These are phyloP conservation scores for Magnusiomyces starmeri DNA, from an alignment of 1,139 yeast species.

Conservation along the genomic window DNA sequence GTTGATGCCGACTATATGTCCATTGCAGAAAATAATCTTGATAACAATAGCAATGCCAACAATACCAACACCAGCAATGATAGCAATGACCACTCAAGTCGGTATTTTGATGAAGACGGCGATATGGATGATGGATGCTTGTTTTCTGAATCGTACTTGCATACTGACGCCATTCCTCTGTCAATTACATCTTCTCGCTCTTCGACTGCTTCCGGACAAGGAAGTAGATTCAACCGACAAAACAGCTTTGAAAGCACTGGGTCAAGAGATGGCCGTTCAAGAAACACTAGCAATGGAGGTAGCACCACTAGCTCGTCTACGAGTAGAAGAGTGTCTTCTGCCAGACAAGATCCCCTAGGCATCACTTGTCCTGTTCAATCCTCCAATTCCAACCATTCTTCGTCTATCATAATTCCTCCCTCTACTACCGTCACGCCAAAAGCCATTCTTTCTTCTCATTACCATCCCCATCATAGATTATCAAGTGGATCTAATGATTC, in stretches of 20 bases:
- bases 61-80: neutral
- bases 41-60: neutral
- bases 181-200: conserved; percentile 6
- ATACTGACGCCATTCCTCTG: conserved; percentile 21
- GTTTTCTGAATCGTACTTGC: conserved; percentile 24
- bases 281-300: neutral
- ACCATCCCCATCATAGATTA: neutral
- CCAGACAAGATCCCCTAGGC: neutral
- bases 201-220: neutral
- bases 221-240: neutral
- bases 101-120: conserved; percentile 14
- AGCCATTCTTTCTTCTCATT: conserved; percentile 2
- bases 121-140: conserved; percentile 12
- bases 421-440: neutral
- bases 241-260: neutral
- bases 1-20: conserved; percentile 6
- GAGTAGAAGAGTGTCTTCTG: neutral
- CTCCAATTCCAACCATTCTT: neutral
- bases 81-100: too few relatives aligned
- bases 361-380: neutral
- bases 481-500: neutral
- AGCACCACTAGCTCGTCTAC: neutral
- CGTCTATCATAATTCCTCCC: neutral
- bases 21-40: neutral
- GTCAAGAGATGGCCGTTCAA: neutral